Percentiles rank a stretch among this genome's conserved stretches.
Evolutionary conservation across 495 filamentous ascomycete species (phyloP).

Genomic region (Pseudevernia furfuracea): DNA sequence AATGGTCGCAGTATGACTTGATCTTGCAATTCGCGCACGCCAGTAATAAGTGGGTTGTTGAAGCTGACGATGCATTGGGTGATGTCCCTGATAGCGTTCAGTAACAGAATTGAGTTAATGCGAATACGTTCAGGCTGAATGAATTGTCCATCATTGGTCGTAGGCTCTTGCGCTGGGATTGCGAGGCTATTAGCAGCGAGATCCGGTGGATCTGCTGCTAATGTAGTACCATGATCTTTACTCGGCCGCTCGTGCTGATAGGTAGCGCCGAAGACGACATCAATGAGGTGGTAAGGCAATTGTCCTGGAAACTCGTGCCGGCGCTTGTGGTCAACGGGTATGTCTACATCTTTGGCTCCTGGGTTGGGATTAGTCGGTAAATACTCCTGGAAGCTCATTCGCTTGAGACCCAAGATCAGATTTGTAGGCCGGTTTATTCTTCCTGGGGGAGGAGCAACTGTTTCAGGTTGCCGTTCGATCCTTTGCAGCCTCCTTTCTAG

Average conservation of each 20-base stretch:
- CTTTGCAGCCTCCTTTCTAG: neutral
- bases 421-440: neutral
- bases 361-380: neutral
- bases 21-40: neutral
- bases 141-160: neutral
- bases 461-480: neutral
- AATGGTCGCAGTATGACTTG: neutral
- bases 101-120: neutral
- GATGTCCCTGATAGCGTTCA: neutral
- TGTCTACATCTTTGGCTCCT: neutral
- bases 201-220: neutral
- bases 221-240: neutral
- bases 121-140: neutral
- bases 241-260: neutral
- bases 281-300: neutral
- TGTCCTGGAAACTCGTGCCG: neutral
- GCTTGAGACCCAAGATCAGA: neutral
- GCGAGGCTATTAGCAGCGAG: no score
- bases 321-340: neutral
- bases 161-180: no score
- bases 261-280: neutral
- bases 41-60: neutral
- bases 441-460: no score
- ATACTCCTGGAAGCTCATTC: neutral
- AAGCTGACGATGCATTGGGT: neutral